A percentile compares a stretch with the other conserved stretches of the same genome.
Evolutionary conservation across 495 filamentous ascomycete genomes (phyloP).

Genomic region (Penicillium riverlandense): DNA sequence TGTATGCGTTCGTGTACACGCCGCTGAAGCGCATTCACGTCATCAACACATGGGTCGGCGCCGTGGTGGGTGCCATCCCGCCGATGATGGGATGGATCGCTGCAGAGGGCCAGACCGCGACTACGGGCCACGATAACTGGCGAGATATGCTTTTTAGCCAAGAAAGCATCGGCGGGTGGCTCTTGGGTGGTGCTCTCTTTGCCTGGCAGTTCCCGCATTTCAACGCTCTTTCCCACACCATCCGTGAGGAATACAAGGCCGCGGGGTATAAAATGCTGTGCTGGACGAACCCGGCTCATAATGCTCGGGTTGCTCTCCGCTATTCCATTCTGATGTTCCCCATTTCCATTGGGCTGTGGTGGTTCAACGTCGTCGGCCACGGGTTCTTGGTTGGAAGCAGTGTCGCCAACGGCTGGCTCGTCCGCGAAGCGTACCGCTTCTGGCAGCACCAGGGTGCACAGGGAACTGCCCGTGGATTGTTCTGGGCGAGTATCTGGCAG

Average conservation of each 20-base stretch:
- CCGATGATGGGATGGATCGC: conserved; percentile 98
- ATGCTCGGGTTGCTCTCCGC: conserved; percentile 76
- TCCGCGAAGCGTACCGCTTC: conserved; percentile 73
- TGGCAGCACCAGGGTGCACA: conserved; percentile 70
- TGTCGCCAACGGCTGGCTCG: conserved; percentile 81
- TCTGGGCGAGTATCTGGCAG: conserved; percentile 99
- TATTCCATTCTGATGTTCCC: conserved; percentile 88
- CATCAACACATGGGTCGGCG: conserved; percentile 92
- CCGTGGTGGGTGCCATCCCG: conserved; percentile 86
- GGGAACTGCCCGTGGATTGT: conserved; percentile 77
- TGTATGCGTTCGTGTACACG: conserved; percentile 91
- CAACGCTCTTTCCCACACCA: conserved; percentile 81
- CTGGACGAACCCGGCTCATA: conserved; percentile 80
- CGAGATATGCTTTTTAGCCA: conserved; percentile 69
- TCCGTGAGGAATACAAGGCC: conserved; percentile 79
- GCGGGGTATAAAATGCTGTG: conserved; percentile 88
- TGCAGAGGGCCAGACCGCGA: conserved; percentile 79
- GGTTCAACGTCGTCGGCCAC: conserved; percentile 75
- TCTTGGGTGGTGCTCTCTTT: conserved; percentile 76
- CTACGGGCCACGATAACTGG: conserved; percentile 61
- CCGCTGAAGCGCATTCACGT: conserved; percentile 83
- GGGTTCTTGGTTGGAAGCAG: conserved; percentile 76
- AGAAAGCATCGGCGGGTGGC: conserved; percentile 75
- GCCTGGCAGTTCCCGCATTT: conserved; percentile 99
- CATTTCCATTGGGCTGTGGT: conserved; percentile 76